Base-by-base conservation (phyloP, 176 grass and related monocot species). In the Chrysopogon serrulatus region DNA sequence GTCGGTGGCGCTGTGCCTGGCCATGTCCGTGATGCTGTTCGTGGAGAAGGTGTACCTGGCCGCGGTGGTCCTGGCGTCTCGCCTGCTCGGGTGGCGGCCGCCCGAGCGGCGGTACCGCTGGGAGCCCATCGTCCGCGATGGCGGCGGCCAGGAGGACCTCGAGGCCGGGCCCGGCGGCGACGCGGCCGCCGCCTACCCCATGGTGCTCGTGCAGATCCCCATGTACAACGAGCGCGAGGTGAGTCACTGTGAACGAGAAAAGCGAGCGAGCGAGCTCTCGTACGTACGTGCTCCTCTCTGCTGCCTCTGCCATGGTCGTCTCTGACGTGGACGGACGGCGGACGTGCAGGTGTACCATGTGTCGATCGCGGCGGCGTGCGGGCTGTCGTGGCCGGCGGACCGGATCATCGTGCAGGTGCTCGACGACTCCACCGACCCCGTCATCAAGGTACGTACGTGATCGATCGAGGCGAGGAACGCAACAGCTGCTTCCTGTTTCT, bases 141-240 rank as follows among this genome's bases (percentile, higher is more conserved):
- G 48, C 19, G 87, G 76, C 39, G 83, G 37, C 27, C n/a, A n/a
- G n/a, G 85, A 75, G 63, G 95, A 94, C 82, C 56, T 88, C 17
- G 95, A 97, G 92, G 39, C 82, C 76, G 53, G 5, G 42, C 14
- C 4, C 51, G 31, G 47, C 15, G 92, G 87, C 49, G 82, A 28
- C 79, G 71, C 72, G 65, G 79, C 21, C 76, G 76, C 68, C 8
- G 90, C 83, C 3, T 94, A 89, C 57, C 95, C 95, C 44, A 92
- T 89, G 88, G 95, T 97, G 41, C 90, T 97, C 9, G 74, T 97
- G 37, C 95, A 97, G 86, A 97, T 97, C 84, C 95, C 95, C 62
- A 94, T 97, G 95, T 94, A 89, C 81, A 97, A 97, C 68, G 95
- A 97, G 68, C 91, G 87, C 59, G 95, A 94, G 92, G 94, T 96